Evolutionary conservation across 371 early-diverging fungal species (phyloP).

Genomic region (Mortierella sp.): DNA sequence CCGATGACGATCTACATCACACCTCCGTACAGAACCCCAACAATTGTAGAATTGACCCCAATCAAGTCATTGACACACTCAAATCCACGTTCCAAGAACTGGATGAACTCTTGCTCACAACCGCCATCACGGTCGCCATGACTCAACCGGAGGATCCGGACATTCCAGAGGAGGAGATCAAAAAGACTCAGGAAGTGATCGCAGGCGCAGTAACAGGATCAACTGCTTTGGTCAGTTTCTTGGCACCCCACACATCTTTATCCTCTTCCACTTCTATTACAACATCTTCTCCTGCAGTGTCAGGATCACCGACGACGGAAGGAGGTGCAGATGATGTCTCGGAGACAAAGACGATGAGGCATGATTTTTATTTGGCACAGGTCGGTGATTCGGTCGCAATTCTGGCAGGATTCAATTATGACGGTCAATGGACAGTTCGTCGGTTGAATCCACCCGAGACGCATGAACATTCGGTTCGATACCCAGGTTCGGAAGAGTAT

Average conservation of each 20-base stretch:
- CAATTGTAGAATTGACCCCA: slow-evolving; percentile 30
- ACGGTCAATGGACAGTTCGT: slow-evolving; percentile 36
- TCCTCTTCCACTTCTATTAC: not conserved
- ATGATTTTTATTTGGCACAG: slow-evolving; percentile 42
- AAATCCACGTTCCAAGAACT: slow-evolving; percentile 49
- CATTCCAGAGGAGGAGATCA: slow-evolving; percentile 22
- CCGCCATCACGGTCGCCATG: slow-evolving; percentile 47
- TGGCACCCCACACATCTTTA: slow-evolving; percentile 27
- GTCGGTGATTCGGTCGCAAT: slow-evolving; percentile 40
- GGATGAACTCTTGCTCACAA: slow-evolving; percentile 43
- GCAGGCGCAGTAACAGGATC: slow-evolving; percentile 50
- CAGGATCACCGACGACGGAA: not conserved
- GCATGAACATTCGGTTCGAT: slow-evolving; percentile 48
- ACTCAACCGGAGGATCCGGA: slow-evolving; percentile 29
- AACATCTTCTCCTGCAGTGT: not conserved
- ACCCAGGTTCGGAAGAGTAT: slow-evolving; percentile 40
- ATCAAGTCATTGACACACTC: slow-evolving; percentile 44
- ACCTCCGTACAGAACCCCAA: not conserved
- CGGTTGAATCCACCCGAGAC: slow-evolving; percentile 44
- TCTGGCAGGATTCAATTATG: slow-evolving; percentile 29
- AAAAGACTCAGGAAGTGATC: slow-evolving; percentile 41
- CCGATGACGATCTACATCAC: slow-evolving; percentile 27
- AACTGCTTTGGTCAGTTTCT: slow-evolving; percentile 42
- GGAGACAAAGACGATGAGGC: not conserved
- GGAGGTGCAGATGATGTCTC: too few relatives aligned